Base-by-base conservation (phyloP, 345 rosid species). In the Eucalyptus camaldulensis region DNA sequence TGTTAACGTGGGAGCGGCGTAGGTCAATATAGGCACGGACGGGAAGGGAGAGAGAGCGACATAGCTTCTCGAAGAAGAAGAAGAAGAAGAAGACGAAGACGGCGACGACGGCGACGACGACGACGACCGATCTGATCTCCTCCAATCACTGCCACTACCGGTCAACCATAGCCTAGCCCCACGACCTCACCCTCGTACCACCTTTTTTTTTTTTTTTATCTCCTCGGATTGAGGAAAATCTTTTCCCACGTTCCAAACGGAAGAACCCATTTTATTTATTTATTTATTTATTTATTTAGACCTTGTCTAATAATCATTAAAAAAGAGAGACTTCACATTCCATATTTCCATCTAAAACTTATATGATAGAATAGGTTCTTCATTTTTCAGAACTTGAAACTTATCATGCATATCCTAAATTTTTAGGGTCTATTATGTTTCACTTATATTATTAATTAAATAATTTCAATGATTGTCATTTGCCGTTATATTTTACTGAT, bases 381-480 rank as follows among this genome's bases (percentile, higher is more conserved):
- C 21, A 17, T 17, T 53, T 51, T 53, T 53, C 3, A 53, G 2
- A 53, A 19, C 10, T 3, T 7, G 5, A 53, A 19, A 19, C 24
- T 19, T 53, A 53, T 53, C 0, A 0, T 19, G 24, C 10, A 53
- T 53, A 7, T 53, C 10, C 56, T 53, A 53, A 53, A 19, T 53
- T 53, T 0, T 53, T 1, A 53, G 1, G 10, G 2, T 19, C 24
- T 53, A 53, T 8, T 8, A 53, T 24, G 10, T 53, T 53, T 53
- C 56, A 3, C 10, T 1, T 19, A 53, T 53, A 19, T 19, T 53
- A 53, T 53, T 53, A 19, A 53, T 7, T 53, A 53, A 53, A 53
- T 19, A 1, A 53, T 53, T 53, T 53, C 0, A 53, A 53, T 53
- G 56, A 53, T 0, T 4, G 2, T 1, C 56, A 19, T 53, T 53